Conservation (phyloP, 2,329 filamentous ascomycete genomes). For the Pleurostoma richardsiae region DNA sequence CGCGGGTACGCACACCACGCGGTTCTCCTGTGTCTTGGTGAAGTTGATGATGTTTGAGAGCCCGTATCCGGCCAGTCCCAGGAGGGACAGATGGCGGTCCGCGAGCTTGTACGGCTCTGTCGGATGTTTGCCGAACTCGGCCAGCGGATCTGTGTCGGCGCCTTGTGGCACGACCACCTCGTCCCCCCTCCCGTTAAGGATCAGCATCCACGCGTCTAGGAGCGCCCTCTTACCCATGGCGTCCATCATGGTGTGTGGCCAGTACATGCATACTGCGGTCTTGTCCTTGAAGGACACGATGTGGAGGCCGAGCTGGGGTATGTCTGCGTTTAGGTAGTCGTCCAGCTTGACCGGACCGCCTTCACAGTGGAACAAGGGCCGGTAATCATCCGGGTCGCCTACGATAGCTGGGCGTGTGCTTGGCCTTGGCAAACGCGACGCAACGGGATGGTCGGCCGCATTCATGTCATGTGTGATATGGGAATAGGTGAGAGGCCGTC, state of each 20-base stretch:
- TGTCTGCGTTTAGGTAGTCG: constrained; percentile 30
- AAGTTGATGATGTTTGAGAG: constrained; percentile 13
- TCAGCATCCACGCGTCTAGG: constrained; percentile 29
- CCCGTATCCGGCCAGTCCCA: constrained; percentile 17
- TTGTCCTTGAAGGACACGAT: constrained; percentile 34
- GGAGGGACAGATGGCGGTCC: constrained; percentile 10
- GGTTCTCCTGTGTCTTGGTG: background rate
- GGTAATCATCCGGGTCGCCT: constrained; percentile 14
- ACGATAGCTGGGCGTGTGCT: constrained; percentile 16
- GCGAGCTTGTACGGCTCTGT: constrained; percentile 17
- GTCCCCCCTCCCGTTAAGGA: constrained; percentile 25
- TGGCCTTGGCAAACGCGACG: constrained; percentile 19
- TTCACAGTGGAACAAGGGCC: constrained; percentile 10
- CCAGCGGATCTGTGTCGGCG: constrained; percentile 21
- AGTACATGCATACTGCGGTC: constrained; percentile 32
- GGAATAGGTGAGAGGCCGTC: constrained; percentile 27
- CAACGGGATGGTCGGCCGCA: constrained; percentile 27
- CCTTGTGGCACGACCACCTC: constrained; percentile 20
- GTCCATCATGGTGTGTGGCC: constrained; percentile 34
- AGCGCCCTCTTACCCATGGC: constrained; percentile 29
- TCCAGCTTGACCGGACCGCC: constrained; percentile 18
- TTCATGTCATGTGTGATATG: constrained; percentile 20
- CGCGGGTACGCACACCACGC: constrained; percentile 5
- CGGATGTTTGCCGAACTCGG: constrained; percentile 11
- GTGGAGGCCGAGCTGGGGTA: constrained; percentile 33